These are phyloP conservation scores for Ceratocystis smalleyi DNA, from an alignment of 2,329 filamentous ascomycete genomes.

Conservation along the genomic window DNA sequence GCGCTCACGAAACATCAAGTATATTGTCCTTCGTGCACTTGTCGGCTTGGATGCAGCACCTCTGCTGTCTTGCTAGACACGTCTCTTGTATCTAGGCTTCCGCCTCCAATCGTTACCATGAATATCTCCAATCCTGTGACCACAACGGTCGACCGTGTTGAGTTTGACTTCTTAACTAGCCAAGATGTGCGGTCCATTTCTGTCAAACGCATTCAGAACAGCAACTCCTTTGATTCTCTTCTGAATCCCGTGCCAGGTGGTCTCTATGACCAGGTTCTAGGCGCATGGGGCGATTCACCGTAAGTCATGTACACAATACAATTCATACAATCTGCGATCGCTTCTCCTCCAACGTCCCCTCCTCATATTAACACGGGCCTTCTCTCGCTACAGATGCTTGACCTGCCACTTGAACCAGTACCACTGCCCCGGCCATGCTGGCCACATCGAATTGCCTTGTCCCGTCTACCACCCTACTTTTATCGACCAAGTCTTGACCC, in stretches of 20 bases:
- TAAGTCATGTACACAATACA: constrained; percentile 27
- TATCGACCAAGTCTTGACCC: constrained; percentile 74
- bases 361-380: constrained; percentile 7
- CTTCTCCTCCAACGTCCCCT: neutral
- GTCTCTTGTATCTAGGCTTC: neutral
- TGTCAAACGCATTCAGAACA: constrained; percentile 85
- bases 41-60: neutral
- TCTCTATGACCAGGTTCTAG: constrained; percentile 81
- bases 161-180: constrained; percentile 71
- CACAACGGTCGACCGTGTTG: constrained; percentile 70
- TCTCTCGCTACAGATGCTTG: constrained; percentile 48
- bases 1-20: neutral
- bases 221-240: constrained; percentile 83
- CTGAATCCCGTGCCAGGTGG: constrained; percentile 80
- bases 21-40: neutral
- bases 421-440: constrained; percentile 80
- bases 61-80: neutral
- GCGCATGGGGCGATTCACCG: constrained; percentile 74
- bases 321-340: neutral
- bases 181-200: constrained; percentile 79
- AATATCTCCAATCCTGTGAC: constrained; percentile 68
- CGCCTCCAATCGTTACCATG: constrained; percentile 28
- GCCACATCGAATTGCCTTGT: constrained; percentile 86
- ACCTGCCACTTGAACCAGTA: constrained; percentile 77
- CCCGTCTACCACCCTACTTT: constrained; percentile 95